Evolutionary conservation across 208 protist species (phyloP).

Genomic region (Trypanosoma congolense): DNA sequence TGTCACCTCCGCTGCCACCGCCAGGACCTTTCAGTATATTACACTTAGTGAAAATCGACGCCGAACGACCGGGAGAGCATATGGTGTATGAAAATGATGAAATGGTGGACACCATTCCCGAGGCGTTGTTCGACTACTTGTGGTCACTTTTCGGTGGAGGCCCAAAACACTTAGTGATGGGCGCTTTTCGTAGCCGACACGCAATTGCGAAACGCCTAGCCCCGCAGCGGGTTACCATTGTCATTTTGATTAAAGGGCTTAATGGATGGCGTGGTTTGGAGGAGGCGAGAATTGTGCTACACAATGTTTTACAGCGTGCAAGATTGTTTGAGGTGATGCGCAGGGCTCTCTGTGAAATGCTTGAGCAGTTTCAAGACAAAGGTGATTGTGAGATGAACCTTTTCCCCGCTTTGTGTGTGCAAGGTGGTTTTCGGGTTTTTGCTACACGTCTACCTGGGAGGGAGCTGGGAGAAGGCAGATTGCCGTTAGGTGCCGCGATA

Average conservation of each 20-base stretch:
- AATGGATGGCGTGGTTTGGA: neutral
- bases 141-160: slow-evolving; percentile 54
- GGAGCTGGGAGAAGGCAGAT: neutral
- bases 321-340: slow-evolving; percentile 10
- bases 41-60: slow-evolving; percentile 28
- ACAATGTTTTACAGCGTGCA: slow-evolving; percentile 14
- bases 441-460: slow-evolving; percentile 1
- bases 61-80: slow-evolving; percentile 33
- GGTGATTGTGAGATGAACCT: slow-evolving; percentile 11
- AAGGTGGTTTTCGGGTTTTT: neutral
- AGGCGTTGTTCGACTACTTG: slow-evolving; percentile 58
- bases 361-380: neutral
- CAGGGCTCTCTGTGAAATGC: slow-evolving; percentile 3
- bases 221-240: slow-evolving; percentile 5
- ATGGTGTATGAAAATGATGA: slow-evolving; percentile 11
- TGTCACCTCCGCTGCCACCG: slow-evolving; percentile 10
- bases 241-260: slow-evolving; percentile 11
- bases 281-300: neutral
- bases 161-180: slow-evolving; percentile 54
- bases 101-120: slow-evolving; percentile 58
- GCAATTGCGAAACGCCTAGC: slow-evolving; percentile 20
- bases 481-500: neutral
- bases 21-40: slow-evolving; percentile 69
- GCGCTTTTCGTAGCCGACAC: slow-evolving; percentile 33
- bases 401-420: slow-evolving; percentile 25